Evolutionary conservation across 2,329 filamentous ascomycete species (phyloP).

Genomic region (Leptographium galeiforme): DNA sequence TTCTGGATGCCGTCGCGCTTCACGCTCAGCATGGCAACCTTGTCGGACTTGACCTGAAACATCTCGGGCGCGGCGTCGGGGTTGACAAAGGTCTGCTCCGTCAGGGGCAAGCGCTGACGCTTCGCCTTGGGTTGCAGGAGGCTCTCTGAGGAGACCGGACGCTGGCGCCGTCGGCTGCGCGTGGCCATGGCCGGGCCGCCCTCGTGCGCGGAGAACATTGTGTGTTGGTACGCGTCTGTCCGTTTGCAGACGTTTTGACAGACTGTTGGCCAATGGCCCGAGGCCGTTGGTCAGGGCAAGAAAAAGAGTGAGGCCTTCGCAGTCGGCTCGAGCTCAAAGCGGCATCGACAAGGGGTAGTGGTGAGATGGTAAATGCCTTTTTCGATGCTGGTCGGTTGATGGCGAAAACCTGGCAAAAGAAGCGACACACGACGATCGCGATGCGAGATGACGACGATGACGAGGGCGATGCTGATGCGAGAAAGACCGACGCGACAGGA

Average conservation of each 20-base stretch:
- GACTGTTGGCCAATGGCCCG: background rate
- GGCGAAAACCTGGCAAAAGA: no score
- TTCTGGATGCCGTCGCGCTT: conserved; percentile 36
- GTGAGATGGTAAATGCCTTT: no score
- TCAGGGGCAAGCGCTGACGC: conserved; percentile 44
- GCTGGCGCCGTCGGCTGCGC: conserved; percentile 47
- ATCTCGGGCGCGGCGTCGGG: conserved; percentile 38
- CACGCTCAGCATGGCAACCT: conserved; percentile 28
- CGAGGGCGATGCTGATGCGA: background rate
- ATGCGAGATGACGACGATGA: background rate
- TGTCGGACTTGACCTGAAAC: conserved; percentile 42
- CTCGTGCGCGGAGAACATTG: conserved; percentile 45
- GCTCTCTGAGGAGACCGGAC: conserved; percentile 42
- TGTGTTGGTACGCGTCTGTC: background rate
- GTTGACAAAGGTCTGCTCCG: conserved; percentile 42
- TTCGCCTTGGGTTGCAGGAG: conserved; percentile 48
- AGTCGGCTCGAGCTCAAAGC: no score
- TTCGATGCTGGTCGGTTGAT: no score
- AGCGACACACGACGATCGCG: background rate
- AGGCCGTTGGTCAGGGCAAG: background rate
- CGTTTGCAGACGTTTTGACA: background rate
- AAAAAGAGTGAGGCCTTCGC: background rate
- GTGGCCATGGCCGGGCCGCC: conserved; percentile 42
- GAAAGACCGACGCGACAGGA: background rate
- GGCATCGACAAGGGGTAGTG: no score